phyloP scores from a whole-genome alignment of 352 stramenopile species.

The Pilasporangium apinafurcum region DNA sequence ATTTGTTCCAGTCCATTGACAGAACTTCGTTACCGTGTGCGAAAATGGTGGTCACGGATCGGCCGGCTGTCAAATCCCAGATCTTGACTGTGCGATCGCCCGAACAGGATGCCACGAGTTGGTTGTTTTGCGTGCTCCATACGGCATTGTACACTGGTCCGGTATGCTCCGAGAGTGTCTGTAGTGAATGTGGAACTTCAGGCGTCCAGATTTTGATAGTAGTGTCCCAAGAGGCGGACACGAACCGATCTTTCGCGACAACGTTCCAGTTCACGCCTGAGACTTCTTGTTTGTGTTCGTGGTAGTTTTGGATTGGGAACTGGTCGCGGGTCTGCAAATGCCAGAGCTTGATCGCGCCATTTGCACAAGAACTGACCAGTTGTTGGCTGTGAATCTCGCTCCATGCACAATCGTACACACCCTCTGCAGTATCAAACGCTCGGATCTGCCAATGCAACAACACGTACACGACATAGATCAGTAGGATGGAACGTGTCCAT shows the following conservation, averaged over 20 bases:
- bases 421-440: slow-evolving; percentile 86
- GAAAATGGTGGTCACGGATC: slow-evolving; percentile 50
- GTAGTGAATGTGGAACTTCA: slow-evolving; percentile 53
- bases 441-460: slow-evolving; percentile 34
- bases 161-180: slow-evolving; percentile 74
- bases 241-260: slow-evolving; percentile 82
- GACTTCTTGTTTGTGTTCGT: slow-evolving; percentile 84
- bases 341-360: slow-evolving; percentile 88
- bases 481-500: background rate
- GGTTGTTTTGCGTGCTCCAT: slow-evolving; percentile 78
- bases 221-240: slow-evolving; percentile 83
- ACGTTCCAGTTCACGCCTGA: slow-evolving; percentile 90
- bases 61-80: slow-evolving; percentile 65
- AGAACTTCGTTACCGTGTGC: slow-evolving; percentile 83
- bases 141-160: slow-evolving; percentile 79
- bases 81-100: slow-evolving; percentile 72
- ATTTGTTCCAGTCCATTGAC: slow-evolving; percentile 90
- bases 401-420: slow-evolving; percentile 89
- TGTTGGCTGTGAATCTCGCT: slow-evolving; percentile 85
- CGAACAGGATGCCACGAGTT: slow-evolving; percentile 68
- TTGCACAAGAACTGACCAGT: slow-evolving; percentile 81
- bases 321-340: slow-evolving; percentile 81
- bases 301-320: slow-evolving; percentile 86
- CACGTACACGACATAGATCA: background rate
- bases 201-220: slow-evolving; percentile 87